Evolutionary conservation across 352 stramenopile genomes (phyloP).

Genomic region (Achlya hypogyna): DNA sequence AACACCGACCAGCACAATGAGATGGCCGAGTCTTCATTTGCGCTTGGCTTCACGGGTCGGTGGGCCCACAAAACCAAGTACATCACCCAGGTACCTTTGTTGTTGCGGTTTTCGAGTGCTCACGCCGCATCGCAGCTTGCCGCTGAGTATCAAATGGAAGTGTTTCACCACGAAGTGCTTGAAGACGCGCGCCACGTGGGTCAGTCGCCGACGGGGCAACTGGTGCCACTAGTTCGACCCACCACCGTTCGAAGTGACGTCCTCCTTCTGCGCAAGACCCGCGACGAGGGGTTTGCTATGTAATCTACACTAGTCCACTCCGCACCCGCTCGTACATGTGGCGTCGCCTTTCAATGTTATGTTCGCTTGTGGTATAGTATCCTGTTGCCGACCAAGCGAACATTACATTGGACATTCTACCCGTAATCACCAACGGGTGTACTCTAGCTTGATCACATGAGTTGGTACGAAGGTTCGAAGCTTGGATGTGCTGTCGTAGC

Average conservation of each 20-base stretch:
- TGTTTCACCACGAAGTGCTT: not conserved
- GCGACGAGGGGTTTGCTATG: not conserved
- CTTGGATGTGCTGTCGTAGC: no score
- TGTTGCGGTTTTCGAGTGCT: not conserved
- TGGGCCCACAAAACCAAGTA: not conserved
- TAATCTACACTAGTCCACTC: not conserved
- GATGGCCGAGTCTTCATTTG: not conserved
- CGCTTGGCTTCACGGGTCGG: conserved; percentile 1
- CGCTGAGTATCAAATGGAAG: not conserved
- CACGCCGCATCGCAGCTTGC: not conserved
- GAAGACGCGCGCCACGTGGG: not conserved
- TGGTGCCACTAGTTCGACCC: not conserved
- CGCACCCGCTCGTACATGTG: no score
- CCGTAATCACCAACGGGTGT: no score
- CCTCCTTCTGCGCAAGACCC: not conserved
- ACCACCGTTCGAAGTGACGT: not conserved
- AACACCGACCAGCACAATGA: not conserved
- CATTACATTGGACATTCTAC: no score
- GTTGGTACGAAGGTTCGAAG: no score
- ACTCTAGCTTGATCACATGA: no score
- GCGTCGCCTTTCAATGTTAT: no score
- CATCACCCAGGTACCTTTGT: not conserved
- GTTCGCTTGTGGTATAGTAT: no score
- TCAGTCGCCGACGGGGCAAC: not conserved
- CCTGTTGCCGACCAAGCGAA: no score